Conservation (phyloP, 495 filamentous ascomycete species). For the Xylaria cubensis region DNA sequence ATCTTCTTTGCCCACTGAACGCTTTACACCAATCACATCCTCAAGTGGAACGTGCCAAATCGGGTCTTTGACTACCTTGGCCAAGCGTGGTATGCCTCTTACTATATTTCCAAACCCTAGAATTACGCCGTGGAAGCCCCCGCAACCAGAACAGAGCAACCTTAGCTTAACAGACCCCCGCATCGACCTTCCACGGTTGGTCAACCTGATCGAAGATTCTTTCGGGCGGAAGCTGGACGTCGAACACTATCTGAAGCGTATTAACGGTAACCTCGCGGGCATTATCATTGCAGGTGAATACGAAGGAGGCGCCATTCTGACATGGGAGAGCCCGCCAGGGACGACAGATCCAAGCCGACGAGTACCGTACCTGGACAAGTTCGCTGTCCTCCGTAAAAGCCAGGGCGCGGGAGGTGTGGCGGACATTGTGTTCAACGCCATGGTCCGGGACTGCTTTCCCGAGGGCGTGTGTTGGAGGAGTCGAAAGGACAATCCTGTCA, state of each 20-base stretch:
- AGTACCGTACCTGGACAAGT: slow-evolving; percentile 97
- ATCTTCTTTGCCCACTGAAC: slow-evolving; percentile 80
- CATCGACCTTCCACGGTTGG: slow-evolving; percentile 81
- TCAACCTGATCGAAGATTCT: slow-evolving; percentile 91
- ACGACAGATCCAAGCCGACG: slow-evolving; percentile 61
- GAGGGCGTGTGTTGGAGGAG: slow-evolving; percentile 82
- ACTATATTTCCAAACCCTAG: slow-evolving; percentile 78
- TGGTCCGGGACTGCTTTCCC: slow-evolving; percentile 89
- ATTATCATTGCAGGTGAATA: slow-evolving; percentile 96
- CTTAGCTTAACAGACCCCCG: slow-evolving; percentile 75
- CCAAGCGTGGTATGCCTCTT: slow-evolving; percentile 90
- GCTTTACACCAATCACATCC: slow-evolving; percentile 52
- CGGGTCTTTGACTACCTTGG: slow-evolving; percentile 72
- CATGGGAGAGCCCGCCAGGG: slow-evolving; percentile 84
- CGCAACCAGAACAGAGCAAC: slow-evolving; percentile 55
- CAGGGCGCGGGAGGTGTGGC: slow-evolving; percentile 94
- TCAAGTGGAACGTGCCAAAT: slow-evolving; percentile 43
- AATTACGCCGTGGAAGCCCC: slow-evolving; percentile 68
- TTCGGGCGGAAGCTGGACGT: slow-evolving; percentile 87
- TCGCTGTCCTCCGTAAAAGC: slow-evolving; percentile 85
- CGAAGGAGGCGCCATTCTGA: slow-evolving; percentile 92
- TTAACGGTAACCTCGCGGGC: slow-evolving; percentile 80
- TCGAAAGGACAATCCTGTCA: slow-evolving; percentile 81
- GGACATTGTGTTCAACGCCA: slow-evolving; percentile 93
- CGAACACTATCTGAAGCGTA: slow-evolving; percentile 77